Percentiles rank a stretch among this genome's conserved stretches.
Evolutionary conservation across 352 stramenopile species (phyloP).

Genomic region (Phytophthora podocarpi): DNA sequence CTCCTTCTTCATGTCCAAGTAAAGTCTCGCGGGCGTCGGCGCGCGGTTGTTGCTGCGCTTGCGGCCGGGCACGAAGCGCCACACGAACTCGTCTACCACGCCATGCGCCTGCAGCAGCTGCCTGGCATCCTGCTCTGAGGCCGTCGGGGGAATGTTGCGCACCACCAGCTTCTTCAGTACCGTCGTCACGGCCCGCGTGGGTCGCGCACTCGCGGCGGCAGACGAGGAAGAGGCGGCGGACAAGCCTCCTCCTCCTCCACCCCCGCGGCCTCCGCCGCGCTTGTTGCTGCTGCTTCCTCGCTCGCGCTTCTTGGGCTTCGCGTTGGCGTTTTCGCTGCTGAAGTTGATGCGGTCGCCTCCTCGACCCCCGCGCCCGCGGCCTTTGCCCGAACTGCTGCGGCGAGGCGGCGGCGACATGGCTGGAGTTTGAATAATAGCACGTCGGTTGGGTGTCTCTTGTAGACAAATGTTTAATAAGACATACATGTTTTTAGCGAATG

Average conservation of each 20-base stretch:
- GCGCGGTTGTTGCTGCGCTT: slow-evolving; percentile 60
- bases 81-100: slow-evolving; percentile 46
- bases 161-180: slow-evolving; percentile 73
- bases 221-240: slow-evolving; percentile 7
- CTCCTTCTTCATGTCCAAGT: slow-evolving; percentile 79
- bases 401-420: slow-evolving; percentile 36
- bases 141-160: slow-evolving; percentile 63
- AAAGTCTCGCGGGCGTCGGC: slow-evolving; percentile 56
- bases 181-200: slow-evolving; percentile 48
- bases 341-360: slow-evolving; percentile 15
- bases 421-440: slow-evolving; percentile 9
- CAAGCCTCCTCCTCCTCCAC: background rate
- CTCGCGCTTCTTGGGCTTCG: slow-evolving; percentile 35
- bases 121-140: slow-evolving; percentile 42
- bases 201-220: slow-evolving; percentile 17
- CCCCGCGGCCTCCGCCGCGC: slow-evolving; percentile 23
- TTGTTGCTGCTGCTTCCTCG: slow-evolving; percentile 29
- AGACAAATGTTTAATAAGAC: background rate
- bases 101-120: slow-evolving; percentile 45
- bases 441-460: slow-evolving; percentile 7
- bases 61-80: slow-evolving; percentile 69
- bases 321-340: background rate
- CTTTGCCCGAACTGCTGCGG: slow-evolving; percentile 32
- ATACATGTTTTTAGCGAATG: background rate
- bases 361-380: slow-evolving; percentile 32